Conservation (phyloP, 495 filamentous ascomycete species). For the Penicillium taxi region DNA sequence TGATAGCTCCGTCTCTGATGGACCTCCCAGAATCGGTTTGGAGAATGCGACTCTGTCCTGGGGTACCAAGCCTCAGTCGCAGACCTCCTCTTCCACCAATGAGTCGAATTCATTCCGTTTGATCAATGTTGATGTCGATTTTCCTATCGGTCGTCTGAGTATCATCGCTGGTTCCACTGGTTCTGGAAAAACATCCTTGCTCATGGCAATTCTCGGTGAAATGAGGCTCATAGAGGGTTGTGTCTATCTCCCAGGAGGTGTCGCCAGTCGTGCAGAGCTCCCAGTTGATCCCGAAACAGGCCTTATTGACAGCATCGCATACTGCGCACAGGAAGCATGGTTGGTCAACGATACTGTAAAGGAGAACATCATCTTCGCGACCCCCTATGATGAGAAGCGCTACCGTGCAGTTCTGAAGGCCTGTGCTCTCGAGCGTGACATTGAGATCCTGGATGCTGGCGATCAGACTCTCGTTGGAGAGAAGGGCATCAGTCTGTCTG, state of each 20-base stretch:
- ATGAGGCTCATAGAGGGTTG: constrained; percentile 81
- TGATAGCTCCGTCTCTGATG: constrained; percentile 51
- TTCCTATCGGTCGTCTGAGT: constrained; percentile 73
- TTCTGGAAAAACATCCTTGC: constrained; percentile 85
- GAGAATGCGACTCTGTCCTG: constrained; percentile 79
- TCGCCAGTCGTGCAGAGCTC: constrained; percentile 73
- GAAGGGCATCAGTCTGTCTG: constrained; percentile 94
- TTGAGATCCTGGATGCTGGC: constrained; percentile 85
- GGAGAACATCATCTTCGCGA: constrained; percentile 92
- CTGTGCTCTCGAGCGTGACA: constrained; percentile 87
- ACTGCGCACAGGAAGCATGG: constrained; percentile 98
- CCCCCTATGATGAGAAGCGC: constrained; percentile 69
- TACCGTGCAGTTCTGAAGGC: constrained; percentile 85
- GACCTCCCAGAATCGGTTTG: constrained; percentile 68
- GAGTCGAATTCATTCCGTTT: constrained; percentile 63
- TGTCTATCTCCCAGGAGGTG: constrained; percentile 72
- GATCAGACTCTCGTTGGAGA: constrained; percentile 94
- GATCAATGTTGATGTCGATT: constrained; percentile 68
- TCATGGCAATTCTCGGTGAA: constrained; percentile 95
- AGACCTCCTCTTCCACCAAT: constrained; percentile 16
- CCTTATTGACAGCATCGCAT: constrained; percentile 85
- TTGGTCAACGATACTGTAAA: constrained; percentile 93
- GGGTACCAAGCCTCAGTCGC: constrained; percentile 50
- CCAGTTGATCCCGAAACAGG: constrained; percentile 74
- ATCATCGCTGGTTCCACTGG: constrained; percentile 90